phyloP scores from a whole-genome alignment of 176 grass and related monocot genomes.

The Dactylis glomerata region DNA sequence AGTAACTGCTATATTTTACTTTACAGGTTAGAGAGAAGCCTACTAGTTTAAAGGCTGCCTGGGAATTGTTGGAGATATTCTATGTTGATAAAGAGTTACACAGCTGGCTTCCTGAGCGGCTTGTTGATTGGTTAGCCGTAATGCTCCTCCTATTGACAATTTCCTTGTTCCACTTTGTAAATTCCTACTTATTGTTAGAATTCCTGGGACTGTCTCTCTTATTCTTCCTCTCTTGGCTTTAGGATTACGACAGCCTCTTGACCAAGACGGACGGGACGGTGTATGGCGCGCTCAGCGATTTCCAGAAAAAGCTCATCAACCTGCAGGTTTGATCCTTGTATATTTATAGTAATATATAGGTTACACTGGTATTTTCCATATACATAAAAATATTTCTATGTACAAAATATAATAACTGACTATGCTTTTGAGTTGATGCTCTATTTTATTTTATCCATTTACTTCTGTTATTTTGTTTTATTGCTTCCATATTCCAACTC shows the following conservation, averaged over 20 bases:
- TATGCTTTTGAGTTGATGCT: slow-evolving; percentile 7
- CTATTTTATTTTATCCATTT: background rate
- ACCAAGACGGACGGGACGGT: slow-evolving; percentile 47
- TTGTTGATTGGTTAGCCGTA: slow-evolving; percentile 99
- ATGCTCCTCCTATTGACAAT: slow-evolving; percentile 47
- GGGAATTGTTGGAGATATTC: slow-evolving; percentile 98
- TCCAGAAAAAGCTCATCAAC: slow-evolving; percentile 73
- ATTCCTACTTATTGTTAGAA: background rate
- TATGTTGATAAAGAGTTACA: slow-evolving; percentile 84
- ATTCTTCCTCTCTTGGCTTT: slow-evolving; percentile 26
- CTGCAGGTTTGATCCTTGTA: slow-evolving; percentile 57
- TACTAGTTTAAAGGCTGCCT: slow-evolving; percentile 77
- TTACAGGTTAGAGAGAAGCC: slow-evolving; percentile 58
- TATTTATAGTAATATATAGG: slow-evolving; percentile 13
- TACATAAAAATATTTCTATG: background rate
- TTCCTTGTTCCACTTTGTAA: slow-evolving; percentile 13
- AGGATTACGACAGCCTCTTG: slow-evolving; percentile 84
- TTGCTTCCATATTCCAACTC: slow-evolving; percentile 25
- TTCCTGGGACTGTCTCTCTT: background rate
- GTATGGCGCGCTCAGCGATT: slow-evolving; percentile 49
- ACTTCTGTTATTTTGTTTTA: slow-evolving; percentile 32
- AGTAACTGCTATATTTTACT: slow-evolving; percentile 10
- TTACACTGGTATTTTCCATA: background rate
- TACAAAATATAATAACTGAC: slow-evolving; percentile 1
- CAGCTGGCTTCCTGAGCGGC: slow-evolving; percentile 87